phyloP scores from a whole-genome alignment of 2,329 filamentous ascomycete species.

The Penicillium sp. region DNA sequence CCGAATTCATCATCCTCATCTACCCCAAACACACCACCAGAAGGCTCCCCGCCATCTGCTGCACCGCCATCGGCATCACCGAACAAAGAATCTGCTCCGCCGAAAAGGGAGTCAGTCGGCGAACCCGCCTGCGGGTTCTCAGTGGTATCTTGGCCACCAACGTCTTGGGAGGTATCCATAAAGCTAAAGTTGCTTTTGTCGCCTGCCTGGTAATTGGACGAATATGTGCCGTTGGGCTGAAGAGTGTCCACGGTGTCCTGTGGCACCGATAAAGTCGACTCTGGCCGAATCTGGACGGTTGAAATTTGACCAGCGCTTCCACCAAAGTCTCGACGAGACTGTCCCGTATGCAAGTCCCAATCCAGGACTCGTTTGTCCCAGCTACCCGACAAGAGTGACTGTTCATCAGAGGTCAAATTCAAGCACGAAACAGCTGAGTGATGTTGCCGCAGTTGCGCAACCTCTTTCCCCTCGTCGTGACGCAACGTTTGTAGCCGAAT shows the following conservation, averaged over 20 bases:
- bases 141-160: constrained; percentile 35
- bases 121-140: constrained; percentile 57
- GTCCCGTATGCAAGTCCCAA: constrained; percentile 88
- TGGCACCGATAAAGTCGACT: constrained; percentile 68
- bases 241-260: constrained; percentile 56
- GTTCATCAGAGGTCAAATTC: constrained; percentile 75
- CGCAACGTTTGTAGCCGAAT: constrained; percentile 92
- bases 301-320: constrained; percentile 79
- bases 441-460: constrained; percentile 73
- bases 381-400: constrained; percentile 79
- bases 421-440: constrained; percentile 88
- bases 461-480: constrained; percentile 89
- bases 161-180: constrained; percentile 36
- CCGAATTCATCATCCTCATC: constrained; percentile 84
- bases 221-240: constrained; percentile 60
- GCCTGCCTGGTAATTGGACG: constrained; percentile 65
- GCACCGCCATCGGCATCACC: constrained; percentile 65
- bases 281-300: constrained; percentile 75
- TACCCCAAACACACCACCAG: constrained; percentile 60
- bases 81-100: constrained; percentile 80
- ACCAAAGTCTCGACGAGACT: constrained; percentile 67
- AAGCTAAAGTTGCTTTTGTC: constrained; percentile 50
- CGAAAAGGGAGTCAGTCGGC: constrained; percentile 76
- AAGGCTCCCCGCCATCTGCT: constrained; percentile 44
- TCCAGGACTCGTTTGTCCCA: constrained; percentile 95